These are phyloP conservation scores for rapeseed (Brassica napus) DNA, from an alignment of 345 rosid species.

Conservation along the genomic window DNA sequence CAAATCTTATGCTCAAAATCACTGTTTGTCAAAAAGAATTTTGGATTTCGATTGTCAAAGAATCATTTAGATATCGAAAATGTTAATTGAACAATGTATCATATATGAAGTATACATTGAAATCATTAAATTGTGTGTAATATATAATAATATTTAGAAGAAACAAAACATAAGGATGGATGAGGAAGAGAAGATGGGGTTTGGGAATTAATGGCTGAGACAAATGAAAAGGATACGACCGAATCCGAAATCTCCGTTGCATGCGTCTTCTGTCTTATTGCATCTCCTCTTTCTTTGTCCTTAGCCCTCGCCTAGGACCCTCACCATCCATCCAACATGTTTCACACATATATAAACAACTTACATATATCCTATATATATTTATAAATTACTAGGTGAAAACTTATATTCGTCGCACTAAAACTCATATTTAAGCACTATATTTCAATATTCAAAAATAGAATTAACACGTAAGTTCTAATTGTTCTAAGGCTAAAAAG, in stretches of 20 bases:
- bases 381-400: background rate
- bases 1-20: constrained; percentile 7
- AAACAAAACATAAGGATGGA: constrained; percentile 4
- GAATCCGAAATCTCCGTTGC: constrained; percentile 33
- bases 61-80: background rate
- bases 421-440: background rate
- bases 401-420: background rate
- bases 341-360: constrained; percentile 15
- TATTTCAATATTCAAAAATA: background rate
- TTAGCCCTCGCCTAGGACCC: constrained; percentile 4
- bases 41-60: background rate
- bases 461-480: background rate
- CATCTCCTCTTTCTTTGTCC: constrained; percentile 26
- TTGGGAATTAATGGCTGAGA: constrained; percentile 37
- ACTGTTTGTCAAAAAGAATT: background rate
- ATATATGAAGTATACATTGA: background rate
- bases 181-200: constrained; percentile 34
- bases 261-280: constrained; percentile 36
- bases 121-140: background rate
- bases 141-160: background rate
- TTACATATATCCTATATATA: background rate
- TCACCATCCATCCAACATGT: constrained; percentile 19
- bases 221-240: constrained; percentile 41
- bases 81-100: background rate
- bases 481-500: background rate